Percentiles rank a stretch among this genome's conserved stretches.
These are phyloP conservation scores for Nissolia schottii DNA, from an alignment of 306 rosid species.

Conservation along the genomic window DNA sequence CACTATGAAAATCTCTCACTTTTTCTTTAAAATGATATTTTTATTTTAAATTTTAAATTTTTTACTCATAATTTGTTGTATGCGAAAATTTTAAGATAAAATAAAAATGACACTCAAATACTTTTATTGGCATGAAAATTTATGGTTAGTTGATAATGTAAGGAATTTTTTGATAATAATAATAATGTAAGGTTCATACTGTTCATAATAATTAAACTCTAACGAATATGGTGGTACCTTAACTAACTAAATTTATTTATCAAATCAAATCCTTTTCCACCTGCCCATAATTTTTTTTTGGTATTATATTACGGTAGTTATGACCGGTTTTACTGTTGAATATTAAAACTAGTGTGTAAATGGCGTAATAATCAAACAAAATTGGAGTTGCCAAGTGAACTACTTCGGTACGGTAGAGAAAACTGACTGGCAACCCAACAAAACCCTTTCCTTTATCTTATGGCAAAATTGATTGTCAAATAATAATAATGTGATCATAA, in stretches of 20 bases:
- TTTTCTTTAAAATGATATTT: no score
- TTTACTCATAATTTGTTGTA: no score
- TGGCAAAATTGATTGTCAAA: neutral
- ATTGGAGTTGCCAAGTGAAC: neutral
- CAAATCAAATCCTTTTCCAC: neutral
- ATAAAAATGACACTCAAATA: no score
- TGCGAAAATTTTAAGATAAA: no score
- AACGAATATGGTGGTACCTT: neutral
- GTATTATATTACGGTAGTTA: neutral
- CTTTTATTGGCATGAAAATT: no score
- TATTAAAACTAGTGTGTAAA: neutral
- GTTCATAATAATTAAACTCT: no score
- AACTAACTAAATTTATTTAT: slow-evolving; percentile 1
- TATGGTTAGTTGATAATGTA: no score
- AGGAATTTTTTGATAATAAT: no score
- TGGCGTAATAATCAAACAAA: slow-evolving; percentile 5
- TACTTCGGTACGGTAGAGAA: slow-evolving; percentile 19
- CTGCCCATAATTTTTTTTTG: neutral
- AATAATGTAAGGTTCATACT: no score
- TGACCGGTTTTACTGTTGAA: neutral
- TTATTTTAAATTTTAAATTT: no score
- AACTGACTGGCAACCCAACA: slow-evolving; percentile 20
- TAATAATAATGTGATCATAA: neutral
- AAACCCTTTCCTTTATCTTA: slow-evolving; percentile 3
- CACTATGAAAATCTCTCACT: no score